These are phyloP conservation scores for Phytopythium oedochilum DNA, from an alignment of 352 stramenopile species.

Conservation along the genomic window DNA sequence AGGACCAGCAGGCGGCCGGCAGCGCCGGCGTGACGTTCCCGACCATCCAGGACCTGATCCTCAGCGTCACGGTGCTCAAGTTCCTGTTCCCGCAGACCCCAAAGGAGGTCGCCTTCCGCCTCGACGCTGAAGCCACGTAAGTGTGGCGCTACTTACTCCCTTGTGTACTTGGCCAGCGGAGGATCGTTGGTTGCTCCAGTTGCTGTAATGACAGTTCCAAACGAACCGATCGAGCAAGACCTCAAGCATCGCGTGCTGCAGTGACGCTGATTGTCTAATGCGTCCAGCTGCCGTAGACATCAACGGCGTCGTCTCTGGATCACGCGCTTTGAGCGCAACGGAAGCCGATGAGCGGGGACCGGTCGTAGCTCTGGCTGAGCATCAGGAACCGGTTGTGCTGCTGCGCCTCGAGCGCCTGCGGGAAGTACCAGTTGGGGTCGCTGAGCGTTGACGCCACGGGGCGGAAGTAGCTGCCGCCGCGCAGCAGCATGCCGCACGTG, in stretches of 20 bases:
- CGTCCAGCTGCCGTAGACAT: neutral
- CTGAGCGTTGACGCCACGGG: constrained; percentile 58
- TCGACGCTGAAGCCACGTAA: constrained; percentile 6
- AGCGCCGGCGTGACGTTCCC: constrained; percentile 46
- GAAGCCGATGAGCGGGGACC: constrained; percentile 70
- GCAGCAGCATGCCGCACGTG: constrained; percentile 74
- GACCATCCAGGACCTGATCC: constrained; percentile 64
- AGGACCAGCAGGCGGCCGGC: constrained; percentile 15
- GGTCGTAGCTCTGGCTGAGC: constrained; percentile 69
- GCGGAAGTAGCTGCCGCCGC: constrained; percentile 70
- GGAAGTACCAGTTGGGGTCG: constrained; percentile 88
- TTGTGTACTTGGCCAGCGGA: no score
- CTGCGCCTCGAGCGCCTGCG: constrained; percentile 44
- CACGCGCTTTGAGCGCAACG: constrained; percentile 46
- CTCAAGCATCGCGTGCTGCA: neutral
- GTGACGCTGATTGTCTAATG: no score
- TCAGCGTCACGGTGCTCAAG: constrained; percentile 75
- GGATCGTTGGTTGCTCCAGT: no score
- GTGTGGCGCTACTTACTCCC: neutral
- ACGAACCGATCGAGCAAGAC: neutral
- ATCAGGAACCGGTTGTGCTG: constrained; percentile 79
- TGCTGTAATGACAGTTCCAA: neutral
- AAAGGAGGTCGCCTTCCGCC: constrained; percentile 59
- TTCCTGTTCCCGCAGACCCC: constrained; percentile 78
- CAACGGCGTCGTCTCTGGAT: neutral